Base-by-base conservation (phyloP, 2,329 filamentous ascomycete genomes). In the Penicillium sp. region DNA sequence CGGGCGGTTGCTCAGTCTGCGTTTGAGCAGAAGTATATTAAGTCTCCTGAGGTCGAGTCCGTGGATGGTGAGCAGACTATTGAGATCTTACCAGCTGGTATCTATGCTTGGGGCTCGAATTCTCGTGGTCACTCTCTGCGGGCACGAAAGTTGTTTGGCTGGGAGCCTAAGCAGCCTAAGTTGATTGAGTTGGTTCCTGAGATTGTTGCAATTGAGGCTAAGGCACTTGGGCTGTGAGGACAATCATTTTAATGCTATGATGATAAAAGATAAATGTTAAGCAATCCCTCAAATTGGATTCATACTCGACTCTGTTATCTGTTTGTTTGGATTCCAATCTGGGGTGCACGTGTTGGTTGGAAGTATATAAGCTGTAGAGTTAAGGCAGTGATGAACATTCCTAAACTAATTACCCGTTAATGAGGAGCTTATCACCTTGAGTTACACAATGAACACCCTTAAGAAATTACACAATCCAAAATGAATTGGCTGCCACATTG, bases 161-260 rank as follows among this genome's bases (percentile, higher is more conserved):
- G 75, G 75, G 63, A 63, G 5, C 73, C 75, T 11, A 62, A 69
- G 55, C 72, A 81, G 48, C 74, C 74, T 22, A 79, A 76, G 27
- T 54, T 89, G 52, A 70, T 81, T 57, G 82, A 87, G 11, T 75
- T 82, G 50, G 72, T 89, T 27, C 79, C 81, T 3, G 75, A 76
- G 2, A 80, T 84, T 48, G 78, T 90, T 1, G 78, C 82, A 31
- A 61, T 69, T 24, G 82, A 85, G 59, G 77, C 76, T 3, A 76
- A 71, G 59, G 64, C 54, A 24, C 62, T 78, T 42, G 75, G 75
- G 1, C 56, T 78, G 54, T 63, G 35, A 62, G 27, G 26, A 19
- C n/a, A 29, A 45, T 21, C 37, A n/a, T 19, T 3, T 16, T 37
- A 9, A 47, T 11, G 5, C 11, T 14, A 21, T 6, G n/a, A 44